Evolutionary conservation across 768 basidiomycete species (phyloP).

Genomic region (Mrakia hoshinonis): DNA sequence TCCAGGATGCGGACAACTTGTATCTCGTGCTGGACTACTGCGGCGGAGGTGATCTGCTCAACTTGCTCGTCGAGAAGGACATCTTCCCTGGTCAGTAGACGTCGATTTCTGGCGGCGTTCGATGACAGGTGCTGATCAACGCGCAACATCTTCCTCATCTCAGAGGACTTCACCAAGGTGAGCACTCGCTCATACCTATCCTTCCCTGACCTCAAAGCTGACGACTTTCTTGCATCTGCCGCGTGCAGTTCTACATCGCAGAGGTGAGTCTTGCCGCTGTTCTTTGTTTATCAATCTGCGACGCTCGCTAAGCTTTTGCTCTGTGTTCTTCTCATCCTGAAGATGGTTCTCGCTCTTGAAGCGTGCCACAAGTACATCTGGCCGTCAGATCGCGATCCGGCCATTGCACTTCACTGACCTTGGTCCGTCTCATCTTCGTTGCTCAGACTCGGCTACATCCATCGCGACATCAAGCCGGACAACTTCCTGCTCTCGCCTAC

Average conservation of each 20-base stretch:
- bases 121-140: no score
- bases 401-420: not conserved
- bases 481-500: conserved; percentile 86
- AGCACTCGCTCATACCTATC: not conserved
- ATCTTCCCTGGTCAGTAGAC: conserved; percentile 54
- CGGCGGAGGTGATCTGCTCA: conserved; percentile 93
- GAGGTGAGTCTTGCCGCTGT: conserved; percentile 52
- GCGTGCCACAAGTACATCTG: conserved; percentile 40
- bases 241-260: conserved; percentile 89
- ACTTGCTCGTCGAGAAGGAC: conserved; percentile 85
- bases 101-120: no score
- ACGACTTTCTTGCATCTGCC: conserved; percentile 46
- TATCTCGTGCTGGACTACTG: conserved; percentile 92
- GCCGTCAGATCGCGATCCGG: not conserved
- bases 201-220: not conserved
- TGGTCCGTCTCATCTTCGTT: conserved; percentile 47
- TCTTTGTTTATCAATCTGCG: no score
- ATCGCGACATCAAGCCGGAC: conserved; percentile 79
- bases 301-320: no score
- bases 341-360: conserved; percentile 93
- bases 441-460: conserved; percentile 93
- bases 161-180: conserved; percentile 54
- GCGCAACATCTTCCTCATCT: no score
- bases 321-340: no score
- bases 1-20: conserved; percentile 88